A percentile compares a stretch with the other conserved stretches of the same genome.
These are phyloP conservation scores for Secale cereale DNA, from an alignment of 176 grass and related monocot genomes.

Conservation along the genomic window DNA sequence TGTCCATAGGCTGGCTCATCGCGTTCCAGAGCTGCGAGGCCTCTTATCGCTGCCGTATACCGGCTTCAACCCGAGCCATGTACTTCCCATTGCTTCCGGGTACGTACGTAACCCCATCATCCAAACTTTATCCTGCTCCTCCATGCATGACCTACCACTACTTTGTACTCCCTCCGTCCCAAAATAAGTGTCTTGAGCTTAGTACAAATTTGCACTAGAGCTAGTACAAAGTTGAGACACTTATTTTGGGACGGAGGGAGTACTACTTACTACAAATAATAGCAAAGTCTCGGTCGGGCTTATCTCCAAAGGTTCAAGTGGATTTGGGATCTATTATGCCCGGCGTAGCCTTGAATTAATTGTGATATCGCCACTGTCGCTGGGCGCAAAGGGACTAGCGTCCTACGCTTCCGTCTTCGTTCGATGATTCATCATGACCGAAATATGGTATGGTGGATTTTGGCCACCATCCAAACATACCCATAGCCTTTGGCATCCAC, in stretches of 20 bases:
- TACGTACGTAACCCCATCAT: background rate
- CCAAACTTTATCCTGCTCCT: background rate
- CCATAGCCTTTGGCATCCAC: background rate
- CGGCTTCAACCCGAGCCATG: background rate
- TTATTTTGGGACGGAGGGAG: too few species aligned
- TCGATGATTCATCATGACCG: background rate
- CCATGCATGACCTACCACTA: background rate
- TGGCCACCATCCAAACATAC: background rate
- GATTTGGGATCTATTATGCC: too few species aligned
- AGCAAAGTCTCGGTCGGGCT: background rate
- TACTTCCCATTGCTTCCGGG: slow-evolving; percentile 9
- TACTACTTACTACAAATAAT: too few species aligned
- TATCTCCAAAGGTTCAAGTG: too few species aligned
- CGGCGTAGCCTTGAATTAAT: background rate
- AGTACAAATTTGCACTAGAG: too few species aligned
- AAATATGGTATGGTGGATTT: background rate
- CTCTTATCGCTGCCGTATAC: background rate
- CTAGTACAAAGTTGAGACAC: too few species aligned
- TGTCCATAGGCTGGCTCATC: background rate
- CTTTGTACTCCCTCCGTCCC: too few species aligned
- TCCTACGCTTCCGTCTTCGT: background rate
- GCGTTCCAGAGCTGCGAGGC: background rate
- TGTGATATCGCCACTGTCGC: background rate
- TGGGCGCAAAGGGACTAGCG: background rate
- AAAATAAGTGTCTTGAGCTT: too few species aligned